Evolutionary conservation across 768 basidiomycete species (phyloP), one percentile per base, ranked within the genome.

Genomic region (Trametes sanguinea): DNA sequence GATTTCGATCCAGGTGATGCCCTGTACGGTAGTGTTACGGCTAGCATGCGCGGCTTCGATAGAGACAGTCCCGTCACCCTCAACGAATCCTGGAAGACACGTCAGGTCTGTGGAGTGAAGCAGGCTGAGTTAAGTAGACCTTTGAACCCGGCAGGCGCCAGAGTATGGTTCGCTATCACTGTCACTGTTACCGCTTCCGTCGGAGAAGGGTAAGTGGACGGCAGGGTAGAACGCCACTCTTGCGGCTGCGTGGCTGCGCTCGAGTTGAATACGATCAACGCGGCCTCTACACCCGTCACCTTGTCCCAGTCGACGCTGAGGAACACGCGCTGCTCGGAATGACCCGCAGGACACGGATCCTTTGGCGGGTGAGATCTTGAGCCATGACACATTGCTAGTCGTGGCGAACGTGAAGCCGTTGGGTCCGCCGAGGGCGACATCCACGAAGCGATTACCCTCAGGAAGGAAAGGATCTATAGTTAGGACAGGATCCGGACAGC

Each of bases 21-120:
- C 82, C 43, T 77, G 72, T 5, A 83, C 83, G 5, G 81, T 68
- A 2, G 75, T 76, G 69, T 78, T 81, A n/a, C 69, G 76, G 2
- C 79, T 73, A 0, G 81, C 76, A 69, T 89, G 87, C 2, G 79
- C 83, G 40, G 87, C 88, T 67, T 90, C 87, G 32, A 89, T 86
- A 1, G 85, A 83, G 43, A 90, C 76, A 17, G 80, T 83, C 11
- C 87, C 86, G 46, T 83, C 79, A 22, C 81, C 84, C 64, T 89
- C 86, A 29, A 90, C 81, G 64, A 87, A 85, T 3, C 86, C 85
- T 68, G 66, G 47, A 39, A 39, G 33, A 29, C 17, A 7, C 29
- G 9, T 42, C 29, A 46, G 32, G 30, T 5, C 5, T 35, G 7
- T 6, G 29, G 22, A 55, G 7, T 17, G n/a, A 22, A 29, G 7